Evolutionary conservation across 2,329 filamentous ascomycete species (phyloP), one percentile per base, ranked within the genome.

Genomic region (Penicillium freii): DNA sequence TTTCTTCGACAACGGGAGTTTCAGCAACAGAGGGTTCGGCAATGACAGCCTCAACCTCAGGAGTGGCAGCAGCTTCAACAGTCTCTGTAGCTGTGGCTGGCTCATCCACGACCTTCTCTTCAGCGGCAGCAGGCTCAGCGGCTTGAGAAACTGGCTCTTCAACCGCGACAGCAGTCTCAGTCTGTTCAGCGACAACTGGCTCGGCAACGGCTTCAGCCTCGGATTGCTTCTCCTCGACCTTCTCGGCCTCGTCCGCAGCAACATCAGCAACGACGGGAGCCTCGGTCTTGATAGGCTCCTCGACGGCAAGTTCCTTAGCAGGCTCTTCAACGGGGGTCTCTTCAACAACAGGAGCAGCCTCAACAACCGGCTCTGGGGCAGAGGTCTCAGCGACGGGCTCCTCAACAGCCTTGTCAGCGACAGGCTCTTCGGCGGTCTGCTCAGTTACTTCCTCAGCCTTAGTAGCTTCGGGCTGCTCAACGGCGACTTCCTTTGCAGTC

Each of bases 221-320:
- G 11, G 53, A 4, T 19, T 52, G 50, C 39, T 52, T 52, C 50
- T 52, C 38, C 34, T 39, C 46, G 33, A 53, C 38, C 56, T 58
- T 59, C 44, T 57, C 51, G 10, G 33, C 43, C 48, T 64, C 54
- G 42, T 51, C 56, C 15, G 48, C 29, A 51, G 34, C 38, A 50
- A 44, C 10, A 10, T 46, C 40, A 29, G 42, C 33, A 44, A 56
- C 56, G 21, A 39, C 43, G 42, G 43, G 43, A n/a, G 58, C 49
- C 34, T 62, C 54, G 2, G 27, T 25, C 49, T 31, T 27, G 17
- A 27, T 33, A 10, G 54, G 42, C 43, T 53, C 49, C 45, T 57
- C 51, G 6, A 36, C 40, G 21, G 13, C 52, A 34, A 52, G 13
- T n/a, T 47, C 36, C 33, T 54, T 49, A 11, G 39, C 31, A 29